Percentiles rank a stretch among this genome's conserved stretches.
These are phyloP conservation scores for Artemisia argyi DNA, from an alignment of 129 eudicot genomes.

Conservation along the genomic window DNA sequence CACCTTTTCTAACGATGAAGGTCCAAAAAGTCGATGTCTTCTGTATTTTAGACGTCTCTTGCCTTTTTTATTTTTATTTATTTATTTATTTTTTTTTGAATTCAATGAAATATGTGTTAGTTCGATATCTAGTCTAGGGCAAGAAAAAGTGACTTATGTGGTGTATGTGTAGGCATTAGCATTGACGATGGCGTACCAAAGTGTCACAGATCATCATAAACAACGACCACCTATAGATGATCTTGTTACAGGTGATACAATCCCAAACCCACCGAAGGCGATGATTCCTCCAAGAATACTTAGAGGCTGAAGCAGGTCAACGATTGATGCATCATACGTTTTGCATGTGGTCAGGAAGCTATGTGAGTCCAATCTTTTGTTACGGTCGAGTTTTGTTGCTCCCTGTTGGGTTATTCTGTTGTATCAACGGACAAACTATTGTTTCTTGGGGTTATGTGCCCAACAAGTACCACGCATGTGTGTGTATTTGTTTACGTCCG, in stretches of 20 bases:
- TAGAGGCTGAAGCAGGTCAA: slow-evolving; percentile 11
- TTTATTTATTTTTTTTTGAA: too few species aligned
- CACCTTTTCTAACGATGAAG: not conserved
- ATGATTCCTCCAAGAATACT: slow-evolving; percentile 56
- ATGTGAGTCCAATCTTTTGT: not conserved
- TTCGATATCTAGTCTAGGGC: not conserved
- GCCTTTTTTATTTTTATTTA: too few species aligned
- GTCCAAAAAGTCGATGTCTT: not conserved
- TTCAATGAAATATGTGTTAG: not conserved
- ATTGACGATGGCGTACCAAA: slow-evolving; percentile 81
- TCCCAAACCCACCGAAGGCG: slow-evolving; percentile 57
- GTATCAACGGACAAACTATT: not conserved
- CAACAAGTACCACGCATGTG: not conserved
- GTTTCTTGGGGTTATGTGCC: not conserved
- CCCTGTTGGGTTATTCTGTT: not conserved
- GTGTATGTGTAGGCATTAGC: slow-evolving; percentile 65
- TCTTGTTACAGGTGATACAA: slow-evolving; percentile 57
- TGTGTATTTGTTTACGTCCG: not conserved
- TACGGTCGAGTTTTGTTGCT: not conserved
- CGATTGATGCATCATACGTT: not conserved
- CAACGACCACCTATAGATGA: slow-evolving; percentile 74
- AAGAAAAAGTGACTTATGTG: not conserved
- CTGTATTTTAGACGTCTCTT: not conserved
- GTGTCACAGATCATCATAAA: slow-evolving; percentile 75
- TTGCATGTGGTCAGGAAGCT: too few species aligned